phyloP scores from a whole-genome alignment of 352 stramenopile genomes.

The Plasmopara halstedii region DNA sequence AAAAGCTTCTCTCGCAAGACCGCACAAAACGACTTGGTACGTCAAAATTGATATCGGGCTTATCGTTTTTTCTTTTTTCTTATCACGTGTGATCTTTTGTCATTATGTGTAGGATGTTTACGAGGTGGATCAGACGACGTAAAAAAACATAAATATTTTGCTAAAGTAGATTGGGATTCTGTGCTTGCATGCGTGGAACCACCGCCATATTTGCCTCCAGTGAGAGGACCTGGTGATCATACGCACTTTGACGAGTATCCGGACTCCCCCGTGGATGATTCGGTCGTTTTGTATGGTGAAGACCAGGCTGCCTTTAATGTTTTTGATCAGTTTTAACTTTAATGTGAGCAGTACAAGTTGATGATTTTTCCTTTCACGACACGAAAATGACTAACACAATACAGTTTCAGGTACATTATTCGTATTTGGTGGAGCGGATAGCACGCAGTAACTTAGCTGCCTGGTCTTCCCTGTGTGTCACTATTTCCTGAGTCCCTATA shows the following conservation, averaged over 20 bases:
- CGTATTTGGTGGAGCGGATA: conserved; percentile 49
- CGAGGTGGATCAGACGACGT: conserved; percentile 84
- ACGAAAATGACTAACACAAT: too few species aligned
- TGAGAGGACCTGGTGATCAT: conserved; percentile 80
- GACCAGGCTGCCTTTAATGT: conserved; percentile 80
- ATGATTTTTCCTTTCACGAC: too few species aligned
- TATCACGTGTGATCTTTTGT: neutral
- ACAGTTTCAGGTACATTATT: conserved; percentile 18
- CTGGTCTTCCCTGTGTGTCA: conserved; percentile 40
- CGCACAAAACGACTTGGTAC: conserved; percentile 83
- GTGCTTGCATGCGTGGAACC: conserved; percentile 64
- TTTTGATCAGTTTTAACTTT: conserved; percentile 80
- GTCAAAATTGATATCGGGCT: conserved; percentile 9
- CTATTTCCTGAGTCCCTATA: neutral
- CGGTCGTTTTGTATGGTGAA: conserved; percentile 72
- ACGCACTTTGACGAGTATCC: conserved; percentile 93
- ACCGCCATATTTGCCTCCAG: conserved; percentile 79
- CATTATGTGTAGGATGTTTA: conserved; percentile 66
- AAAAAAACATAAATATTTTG: conserved; percentile 92
- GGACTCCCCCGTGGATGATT: conserved; percentile 83
- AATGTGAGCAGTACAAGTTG: conserved; percentile 17
- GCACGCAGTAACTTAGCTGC: conserved; percentile 39
- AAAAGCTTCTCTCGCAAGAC: conserved; percentile 86
- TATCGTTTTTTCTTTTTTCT: neutral
- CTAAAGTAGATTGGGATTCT: conserved; percentile 78